Percentiles rank a stretch among this genome's conserved stretches.
Conservation (phyloP, 2,329 filamentous ascomycete genomes). For the Colletotrichum orbiculare region DNA sequence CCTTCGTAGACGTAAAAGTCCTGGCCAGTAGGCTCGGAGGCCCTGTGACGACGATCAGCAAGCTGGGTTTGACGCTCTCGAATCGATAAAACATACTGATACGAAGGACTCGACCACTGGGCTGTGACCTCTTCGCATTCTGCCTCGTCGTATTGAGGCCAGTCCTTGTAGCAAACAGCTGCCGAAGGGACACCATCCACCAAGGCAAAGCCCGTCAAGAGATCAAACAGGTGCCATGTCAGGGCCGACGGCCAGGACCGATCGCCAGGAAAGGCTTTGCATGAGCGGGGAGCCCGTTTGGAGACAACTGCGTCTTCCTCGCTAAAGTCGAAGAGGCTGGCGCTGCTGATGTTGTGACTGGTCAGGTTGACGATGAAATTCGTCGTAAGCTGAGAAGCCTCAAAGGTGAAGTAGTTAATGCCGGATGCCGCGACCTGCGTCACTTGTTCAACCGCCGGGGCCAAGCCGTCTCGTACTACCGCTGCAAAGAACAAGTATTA, state of each 20-base stretch:
- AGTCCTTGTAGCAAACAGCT: constrained; percentile 49
- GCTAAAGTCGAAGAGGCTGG: constrained; percentile 12
- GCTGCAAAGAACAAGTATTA: background rate
- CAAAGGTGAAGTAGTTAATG: constrained; percentile 17
- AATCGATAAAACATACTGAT: constrained; percentile 60
- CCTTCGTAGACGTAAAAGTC: constrained; percentile 65
- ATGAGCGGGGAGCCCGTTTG: constrained; percentile 13
- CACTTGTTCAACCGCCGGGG: constrained; percentile 7
- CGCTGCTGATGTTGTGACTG: background rate
- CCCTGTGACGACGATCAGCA: background rate
- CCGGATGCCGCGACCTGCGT: constrained; percentile 2
- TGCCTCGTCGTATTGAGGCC: constrained; percentile 48
- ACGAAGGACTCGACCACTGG: constrained; percentile 39
- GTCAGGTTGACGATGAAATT: constrained; percentile 6
- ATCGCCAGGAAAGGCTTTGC: constrained; percentile 32
- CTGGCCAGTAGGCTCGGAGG: constrained; percentile 57
- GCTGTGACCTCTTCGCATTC: constrained; percentile 45
- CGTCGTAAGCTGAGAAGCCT: constrained; percentile 1
- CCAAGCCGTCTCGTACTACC: background rate
- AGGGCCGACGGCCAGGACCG: constrained; percentile 15
- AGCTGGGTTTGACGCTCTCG: constrained; percentile 48
- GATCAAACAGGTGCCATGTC: constrained; percentile 20
- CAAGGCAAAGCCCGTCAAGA: constrained; percentile 18
- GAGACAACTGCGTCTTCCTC: background rate
- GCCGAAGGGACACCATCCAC: constrained; percentile 42